phyloP scores from a whole-genome alignment of 371 early-diverging fungal genomes.

The Lichtheimia corymbifera region DNA sequence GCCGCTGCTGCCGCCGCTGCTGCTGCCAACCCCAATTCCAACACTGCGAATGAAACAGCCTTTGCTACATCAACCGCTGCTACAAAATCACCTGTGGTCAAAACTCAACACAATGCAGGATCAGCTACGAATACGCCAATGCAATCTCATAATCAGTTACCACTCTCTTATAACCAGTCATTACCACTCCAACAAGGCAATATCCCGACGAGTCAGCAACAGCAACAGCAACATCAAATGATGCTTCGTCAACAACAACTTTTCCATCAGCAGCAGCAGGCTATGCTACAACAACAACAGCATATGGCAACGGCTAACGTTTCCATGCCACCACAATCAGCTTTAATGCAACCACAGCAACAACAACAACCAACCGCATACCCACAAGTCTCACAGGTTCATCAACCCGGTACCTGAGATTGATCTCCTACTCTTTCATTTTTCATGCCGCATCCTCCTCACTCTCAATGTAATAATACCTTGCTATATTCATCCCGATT shows the following conservation, averaged over 20 bases:
- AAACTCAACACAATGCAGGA: conserved; percentile 9
- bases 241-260: conserved; percentile 2
- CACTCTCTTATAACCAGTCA: too few relatives aligned
- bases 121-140: conserved; percentile 9
- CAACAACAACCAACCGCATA: background rate
- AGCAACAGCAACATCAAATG: conserved; percentile 5
- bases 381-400: background rate
- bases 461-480: background rate
- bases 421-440: background rate
- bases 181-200: too few relatives aligned
- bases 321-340: background rate
- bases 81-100: conserved; percentile 16
- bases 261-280: conserved; percentile 6
- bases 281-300: conserved; percentile 2
- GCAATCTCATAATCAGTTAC: conserved; percentile 5
- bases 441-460: background rate
- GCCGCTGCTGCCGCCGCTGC: background rate
- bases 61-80: background rate
- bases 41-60: background rate
- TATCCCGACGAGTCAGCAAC: background rate
- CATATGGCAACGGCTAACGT: background rate
- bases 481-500: background rate
- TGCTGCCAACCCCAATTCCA: background rate
- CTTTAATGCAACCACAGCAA: background rate
- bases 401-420: conserved; percentile 1